Evolutionary conservation across 192 early-diverging fungal species (phyloP).

Genomic region (Haplosporangium gracile): DNA sequence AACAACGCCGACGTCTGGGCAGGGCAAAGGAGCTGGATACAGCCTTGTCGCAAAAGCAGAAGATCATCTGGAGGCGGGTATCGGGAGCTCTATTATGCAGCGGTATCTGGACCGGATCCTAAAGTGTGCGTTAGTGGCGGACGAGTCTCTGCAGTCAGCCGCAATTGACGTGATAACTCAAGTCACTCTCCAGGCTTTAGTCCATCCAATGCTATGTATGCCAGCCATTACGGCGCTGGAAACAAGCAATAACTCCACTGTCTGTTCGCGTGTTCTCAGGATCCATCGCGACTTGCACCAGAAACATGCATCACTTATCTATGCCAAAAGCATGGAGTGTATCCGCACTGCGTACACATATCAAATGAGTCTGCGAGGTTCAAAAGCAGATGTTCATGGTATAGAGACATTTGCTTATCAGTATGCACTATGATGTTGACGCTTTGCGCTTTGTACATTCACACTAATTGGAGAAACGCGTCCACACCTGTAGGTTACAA

Average conservation of each 20-base stretch:
- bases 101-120: slow-evolving; percentile 84
- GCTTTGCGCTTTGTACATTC: slow-evolving; percentile 11
- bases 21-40: not conserved
- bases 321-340: slow-evolving; percentile 84
- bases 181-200: slow-evolving; percentile 92
- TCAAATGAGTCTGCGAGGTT: slow-evolving; percentile 63
- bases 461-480: not conserved
- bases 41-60: slow-evolving; percentile 39
- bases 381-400: slow-evolving; percentile 57
- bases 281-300: slow-evolving; percentile 82
- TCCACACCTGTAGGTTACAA: slow-evolving; percentile 37
- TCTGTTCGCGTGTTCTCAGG: slow-evolving; percentile 79
- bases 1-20: not conserved
- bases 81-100: slow-evolving; percentile 93
- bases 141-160: slow-evolving; percentile 69
- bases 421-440: not conserved
- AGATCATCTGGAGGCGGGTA: slow-evolving; percentile 57
- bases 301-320: slow-evolving; percentile 92
- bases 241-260: slow-evolving; percentile 69
- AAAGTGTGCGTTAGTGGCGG: slow-evolving; percentile 72
- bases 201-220: slow-evolving; percentile 91
- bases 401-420: not conserved
- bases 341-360: slow-evolving; percentile 82
- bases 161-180: slow-evolving; percentile 86
- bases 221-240: slow-evolving; percentile 90